Evolutionary conservation across 768 basidiomycete genomes (phyloP).

Genomic region (Phanerochaete sordida): DNA sequence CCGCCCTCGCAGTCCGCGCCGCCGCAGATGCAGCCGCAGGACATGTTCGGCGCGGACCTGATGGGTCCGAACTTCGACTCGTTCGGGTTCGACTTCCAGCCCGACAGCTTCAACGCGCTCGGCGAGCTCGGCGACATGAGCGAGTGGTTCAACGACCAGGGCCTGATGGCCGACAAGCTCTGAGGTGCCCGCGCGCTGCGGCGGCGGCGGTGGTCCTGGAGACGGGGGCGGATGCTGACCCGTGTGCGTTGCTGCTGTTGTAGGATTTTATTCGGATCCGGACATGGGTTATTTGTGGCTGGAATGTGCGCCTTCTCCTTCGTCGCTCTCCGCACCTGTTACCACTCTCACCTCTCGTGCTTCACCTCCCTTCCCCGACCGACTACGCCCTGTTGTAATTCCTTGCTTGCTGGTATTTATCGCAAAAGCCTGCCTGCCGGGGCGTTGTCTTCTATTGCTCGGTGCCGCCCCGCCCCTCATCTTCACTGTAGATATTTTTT

Average conservation of each 20-base stretch:
- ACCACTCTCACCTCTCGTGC: background rate
- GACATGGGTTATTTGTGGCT: background rate
- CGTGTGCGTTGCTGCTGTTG: background rate
- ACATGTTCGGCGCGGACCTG: slow-evolving; percentile 12
- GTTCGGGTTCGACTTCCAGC: slow-evolving; percentile 36
- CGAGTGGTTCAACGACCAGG: slow-evolving; percentile 52
- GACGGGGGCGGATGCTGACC: background rate
- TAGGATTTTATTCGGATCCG: background rate
- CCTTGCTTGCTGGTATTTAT: slow-evolving; percentile 8
- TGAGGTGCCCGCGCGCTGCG: background rate
- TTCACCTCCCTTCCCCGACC: background rate
- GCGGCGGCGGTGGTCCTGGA: background rate
- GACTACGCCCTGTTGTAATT: background rate
- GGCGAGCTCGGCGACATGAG: slow-evolving; percentile 72
- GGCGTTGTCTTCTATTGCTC: background rate
- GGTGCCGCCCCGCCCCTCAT: background rate
- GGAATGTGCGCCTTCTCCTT: background rate
- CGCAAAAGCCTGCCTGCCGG: slow-evolving; percentile 4
- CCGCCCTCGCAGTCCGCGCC: slow-evolving; percentile 12
- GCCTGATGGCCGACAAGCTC: background rate
- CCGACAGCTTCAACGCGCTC: slow-evolving; percentile 38
- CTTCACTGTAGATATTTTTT: background rate
- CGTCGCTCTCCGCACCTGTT: background rate
- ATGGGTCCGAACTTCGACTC: slow-evolving; percentile 26
- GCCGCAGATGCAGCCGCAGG: slow-evolving; percentile 12